Base-by-base conservation (phyloP, 2,329 filamentous ascomycete species). In the Beauveria varroae region DNA sequence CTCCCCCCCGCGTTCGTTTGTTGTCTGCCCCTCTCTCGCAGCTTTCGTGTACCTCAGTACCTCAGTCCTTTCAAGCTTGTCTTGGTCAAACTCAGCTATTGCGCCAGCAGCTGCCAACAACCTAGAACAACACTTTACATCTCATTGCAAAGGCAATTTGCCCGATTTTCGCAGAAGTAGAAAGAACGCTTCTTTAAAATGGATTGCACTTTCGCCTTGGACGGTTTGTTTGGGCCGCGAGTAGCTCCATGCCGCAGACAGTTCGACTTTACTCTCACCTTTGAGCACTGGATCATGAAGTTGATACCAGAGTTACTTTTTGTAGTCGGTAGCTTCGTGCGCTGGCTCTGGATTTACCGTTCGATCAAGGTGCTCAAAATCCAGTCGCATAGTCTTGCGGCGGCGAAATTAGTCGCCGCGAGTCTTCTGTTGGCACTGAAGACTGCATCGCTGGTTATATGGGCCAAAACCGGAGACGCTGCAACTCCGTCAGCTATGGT, bases 251-350 rank as follows among this genome's bases (percentile, higher is more conserved):
- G 54, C 26, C 54, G 44, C 54, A 46, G 54, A 57, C 41, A 34
- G 16, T 57, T 57, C 26, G 43, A 57, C 41, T 57, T 57, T 16
- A 57, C 54, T 34, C 54, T 57, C 54, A 40, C 41, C 16, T 57
- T 57, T 24, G 54, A 57, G 54, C 54, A 57, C 54, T 37, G 41
- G 41, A n/a, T 47, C 20, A 16, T 57, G 3, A 47, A 41, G 41
- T 20, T 57, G 10, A 57, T 57, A 4, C 54, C 54, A n/a, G 54
- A 57, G 24, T n/a, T 57, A 9, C 9, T 22, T 18, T 57, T 57
- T 37, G n/a, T 57, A 41, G 18, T 57, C 14, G 18, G 16, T 18
- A 22, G 41, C n/a, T 5, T 24, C 10, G 54, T 57, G 24, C 54
- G 54, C 41, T 57, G 54, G 41, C 41, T 57, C 54, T 57, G 54